Base-by-base conservation (phyloP, 768 basidiomycete species). In the Phlebiopsis gigantea region DNA sequence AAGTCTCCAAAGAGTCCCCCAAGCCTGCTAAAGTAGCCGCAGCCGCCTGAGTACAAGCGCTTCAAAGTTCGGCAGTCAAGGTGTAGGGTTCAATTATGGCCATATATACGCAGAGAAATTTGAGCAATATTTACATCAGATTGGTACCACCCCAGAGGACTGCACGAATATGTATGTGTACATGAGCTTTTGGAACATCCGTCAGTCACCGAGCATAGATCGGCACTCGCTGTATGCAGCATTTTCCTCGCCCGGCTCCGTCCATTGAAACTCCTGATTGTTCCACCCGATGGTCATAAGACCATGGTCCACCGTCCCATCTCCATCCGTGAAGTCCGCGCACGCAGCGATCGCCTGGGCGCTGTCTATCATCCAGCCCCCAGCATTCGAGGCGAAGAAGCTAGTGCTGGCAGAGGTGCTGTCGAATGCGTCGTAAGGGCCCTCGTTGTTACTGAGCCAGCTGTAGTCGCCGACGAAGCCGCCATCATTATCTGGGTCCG, bases 371-470 rank as follows among this genome's bases (percentile, higher is more conserved):
- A 45, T 45, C 25, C 30, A 54, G 9, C 42, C 53, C n/a, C 42
- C 44, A 4, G 42, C 42, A 22, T 54, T 54, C 1, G 42, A 8
- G 17, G 53, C 53, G 43, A 54, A 54, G 41, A 17, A 54, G 42
- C 42, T 44, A 2, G 53, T 44, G 24, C 42, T 25, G 28, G 28
- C 42, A 8, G 42, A 44, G 12, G 25, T 54, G 28, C 53, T 54
- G 53, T 30, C 14, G 53, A 54, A 54, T 2, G 25, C 4, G 43
- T 54, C 53, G 44, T 54, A 54, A 14, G 53, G 42, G 17, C 44
- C 42, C 53, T 54, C 53, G 41, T 54, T 54, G 53, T 44, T 45
- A 10, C 39, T 43, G 8, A 44, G 21, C 53, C 53, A 54, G 42
- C 42, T 46, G 53, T 44, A 54, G 42, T 54, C 53, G 1, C 15